Evolutionary conservation across 176 grass and related monocot genomes (phyloP).

Genomic region (Elymus sibiricus): DNA sequence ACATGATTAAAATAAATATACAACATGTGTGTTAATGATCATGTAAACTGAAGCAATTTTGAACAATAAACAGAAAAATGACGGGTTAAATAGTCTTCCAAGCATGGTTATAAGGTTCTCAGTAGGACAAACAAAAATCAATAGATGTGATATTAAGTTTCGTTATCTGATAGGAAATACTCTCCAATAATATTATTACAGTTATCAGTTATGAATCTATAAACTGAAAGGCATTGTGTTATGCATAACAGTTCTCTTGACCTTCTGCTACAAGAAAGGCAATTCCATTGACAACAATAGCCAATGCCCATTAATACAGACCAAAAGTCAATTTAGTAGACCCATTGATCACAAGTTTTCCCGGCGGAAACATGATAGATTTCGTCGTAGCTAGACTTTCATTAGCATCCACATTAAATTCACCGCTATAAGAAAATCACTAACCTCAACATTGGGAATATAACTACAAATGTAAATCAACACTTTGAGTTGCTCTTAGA

Average conservation of each 20-base stretch:
- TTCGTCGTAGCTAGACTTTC: neutral
- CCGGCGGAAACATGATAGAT: neutral
- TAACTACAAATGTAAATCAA: neutral
- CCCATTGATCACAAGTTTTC: neutral
- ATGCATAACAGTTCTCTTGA: neutral
- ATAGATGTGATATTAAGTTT: neutral
- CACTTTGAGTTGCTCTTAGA: neutral
- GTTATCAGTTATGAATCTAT: neutral
- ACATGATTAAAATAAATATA: neutral
- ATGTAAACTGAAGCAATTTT: neutral
- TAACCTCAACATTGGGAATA: neutral
- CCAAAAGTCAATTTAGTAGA: neutral
- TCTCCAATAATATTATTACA: neutral
- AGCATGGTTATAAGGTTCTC: neutral
- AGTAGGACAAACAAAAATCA: neutral
- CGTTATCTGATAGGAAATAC: neutral
- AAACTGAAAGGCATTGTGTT: neutral
- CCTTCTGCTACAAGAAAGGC: neutral
- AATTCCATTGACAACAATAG: neutral
- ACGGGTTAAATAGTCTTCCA: neutral
- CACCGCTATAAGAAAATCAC: no score
- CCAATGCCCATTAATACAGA: neutral
- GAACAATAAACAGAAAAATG: neutral
- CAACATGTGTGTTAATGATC: no score
- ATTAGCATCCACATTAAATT: neutral